Base-by-base conservation (phyloP, 495 filamentous ascomycete genomes). In the Venustampulla echinocandica region DNA sequence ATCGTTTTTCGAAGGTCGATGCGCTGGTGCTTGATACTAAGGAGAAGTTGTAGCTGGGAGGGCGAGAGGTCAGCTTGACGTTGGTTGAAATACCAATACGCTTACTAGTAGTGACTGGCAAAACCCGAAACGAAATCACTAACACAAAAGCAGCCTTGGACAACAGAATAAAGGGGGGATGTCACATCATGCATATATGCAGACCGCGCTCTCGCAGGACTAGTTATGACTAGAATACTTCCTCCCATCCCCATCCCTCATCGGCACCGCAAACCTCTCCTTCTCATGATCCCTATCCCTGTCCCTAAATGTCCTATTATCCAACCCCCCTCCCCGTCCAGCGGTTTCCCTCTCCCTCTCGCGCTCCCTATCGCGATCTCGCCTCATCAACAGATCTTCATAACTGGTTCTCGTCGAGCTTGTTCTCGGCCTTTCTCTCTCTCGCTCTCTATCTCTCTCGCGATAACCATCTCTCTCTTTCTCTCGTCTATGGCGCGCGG, bases 191-290 rank as follows among this genome's bases (percentile, higher is more conserved):
- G n/a, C n/a, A n/a, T n/a, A n/a, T n/a, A n/a, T n/a, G n/a, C n/a
- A n/a, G n/a, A n/a, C n/a, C n/a, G n/a, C n/a, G n/a, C n/a, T n/a
- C n/a, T n/a, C n/a, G n/a, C n/a, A n/a, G n/a, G n/a, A n/a, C 27
- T 22, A 40, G 11, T 15, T 17, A 40, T 40, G 37, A 22, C 37
- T 40, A 3, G 53, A 49, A 36, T 52, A 52, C 15, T 40, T 51
- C 45, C 54, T 46, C 46, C 54, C 54, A 47, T 57, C 54, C 11
- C 45, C 50, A 4, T 47, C 54, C 24, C 54, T 42, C 10, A 50
- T 41, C 3, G 46, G 52, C 36, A 25, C 44, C 20, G 24, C 32
- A 24, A 2, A 27, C 28, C 37, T 42, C 41, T 28, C 14, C n/a
- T 6, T 41, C 42, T 18, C 34, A 30, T 30, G 13, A 20, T 42